Base-by-base conservation (phyloP, 257 asterid species). In the Jaltomata sinuosa region DNA sequence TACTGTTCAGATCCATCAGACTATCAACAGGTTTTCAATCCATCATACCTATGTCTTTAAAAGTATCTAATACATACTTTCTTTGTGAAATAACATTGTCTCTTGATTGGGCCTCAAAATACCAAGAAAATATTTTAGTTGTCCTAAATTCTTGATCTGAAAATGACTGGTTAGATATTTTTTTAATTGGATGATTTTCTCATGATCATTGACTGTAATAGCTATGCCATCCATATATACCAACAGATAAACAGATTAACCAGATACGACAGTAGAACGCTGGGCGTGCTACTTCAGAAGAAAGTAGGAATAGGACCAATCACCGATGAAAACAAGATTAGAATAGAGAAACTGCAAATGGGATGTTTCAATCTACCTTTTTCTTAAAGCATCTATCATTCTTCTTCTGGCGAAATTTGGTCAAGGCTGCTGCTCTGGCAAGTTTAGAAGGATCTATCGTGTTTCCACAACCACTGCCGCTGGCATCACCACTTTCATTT, bases 391-490 rank as follows among this genome's bases (percentile, higher is more conserved):
- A 93, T 91, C 95, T 91, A 61, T 90, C 97, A 74, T 91, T 94
- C 85, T 94, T 93, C 92, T 94, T 91, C 86, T 85, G 94, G 42
- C 90, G 93, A 87, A 92, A 92, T 89, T 92, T 94, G 90, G 87
- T 86, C 89, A 95, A 86, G 80, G 97, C 94, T 81, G 97, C 97
- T 87, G 81, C 89, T 69, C 96, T 85, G 45, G 94, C 89, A 85
- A 89, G 87, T 88, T 84, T 92, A 84, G 86, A 90, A 77, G 87
- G 92, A 34, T 89, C 91, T 15, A 80, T 83, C 82, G 89, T 92
- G 83, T 87, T 89, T 68, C 93, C 98, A 77, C 88, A 88, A 62
- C 89, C 89, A 59, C 84, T 76, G 76, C 85, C 88, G 38, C 89
- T 77, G 62, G 89, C 95, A 88, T 93, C 93, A 82, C 93, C 92